Evolutionary conservation across 768 basidiomycete species (phyloP).

Genomic region (Butyriboletus loyo): DNA sequence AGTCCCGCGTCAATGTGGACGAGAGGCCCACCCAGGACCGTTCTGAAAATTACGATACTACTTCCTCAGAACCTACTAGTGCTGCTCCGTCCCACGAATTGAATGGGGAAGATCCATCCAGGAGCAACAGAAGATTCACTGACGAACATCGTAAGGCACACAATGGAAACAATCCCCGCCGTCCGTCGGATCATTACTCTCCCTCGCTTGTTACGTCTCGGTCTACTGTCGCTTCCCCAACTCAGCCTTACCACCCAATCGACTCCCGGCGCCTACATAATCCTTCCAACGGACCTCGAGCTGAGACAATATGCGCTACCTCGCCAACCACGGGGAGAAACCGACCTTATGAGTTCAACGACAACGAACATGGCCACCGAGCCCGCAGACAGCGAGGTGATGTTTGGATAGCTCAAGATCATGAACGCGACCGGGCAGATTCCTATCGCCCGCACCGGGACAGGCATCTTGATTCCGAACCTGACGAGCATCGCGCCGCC

Average conservation of each 20-base stretch:
- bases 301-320: conserved; percentile 15
- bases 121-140: conserved; percentile 1
- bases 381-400: conserved; percentile 25
- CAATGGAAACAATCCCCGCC: conserved; percentile 1
- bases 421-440: conserved; percentile 4
- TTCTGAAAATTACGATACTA: background rate
- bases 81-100: conserved; percentile 1
- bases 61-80: conserved; percentile 9
- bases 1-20: background rate
- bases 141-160: conserved; percentile 11
- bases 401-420: conserved; percentile 15
- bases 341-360: conserved; percentile 17
- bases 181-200: conserved; percentile 7
- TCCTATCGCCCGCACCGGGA: conserved; percentile 9
- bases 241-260: background rate
- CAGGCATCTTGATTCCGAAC: conserved; percentile 10
- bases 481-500: conserved; percentile 9
- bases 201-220: conserved; percentile 5
- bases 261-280: conserved; percentile 9
- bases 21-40: background rate
- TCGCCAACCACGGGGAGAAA: conserved; percentile 20
- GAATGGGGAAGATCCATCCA: conserved; percentile 9
- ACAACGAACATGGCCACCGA: conserved; percentile 21
- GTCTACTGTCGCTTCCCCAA: conserved; percentile 1
- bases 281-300: conserved; percentile 9